A percentile compares a stretch with the other conserved stretches of the same genome.
phyloP scores from a whole-genome alignment of 2,329 filamentous ascomycete genomes.

The Coleophoma cylindrospora region DNA sequence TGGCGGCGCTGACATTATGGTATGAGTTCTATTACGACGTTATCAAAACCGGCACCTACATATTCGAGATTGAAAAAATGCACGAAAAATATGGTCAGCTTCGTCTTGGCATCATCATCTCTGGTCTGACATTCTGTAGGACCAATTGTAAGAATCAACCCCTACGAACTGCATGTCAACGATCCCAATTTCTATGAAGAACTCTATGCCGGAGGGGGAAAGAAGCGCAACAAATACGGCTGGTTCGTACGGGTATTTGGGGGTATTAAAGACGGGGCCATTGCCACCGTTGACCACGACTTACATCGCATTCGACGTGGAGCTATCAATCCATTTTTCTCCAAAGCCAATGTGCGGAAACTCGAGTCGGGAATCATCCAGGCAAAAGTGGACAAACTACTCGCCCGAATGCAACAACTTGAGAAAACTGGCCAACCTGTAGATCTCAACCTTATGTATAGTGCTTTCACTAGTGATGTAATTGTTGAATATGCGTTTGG shows the following conservation, averaged over 20 bases:
- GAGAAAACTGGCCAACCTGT: constrained; percentile 8
- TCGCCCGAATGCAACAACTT: neutral
- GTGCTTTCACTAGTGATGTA: constrained; percentile 23
- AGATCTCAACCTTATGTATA: constrained; percentile 22
- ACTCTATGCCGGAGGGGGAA: constrained; percentile 15
- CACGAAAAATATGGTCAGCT: neutral
- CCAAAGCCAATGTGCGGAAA: neutral
- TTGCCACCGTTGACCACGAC: neutral
- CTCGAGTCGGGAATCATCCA: neutral
- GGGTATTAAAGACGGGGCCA: neutral
- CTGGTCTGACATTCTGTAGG: constrained; percentile 11
- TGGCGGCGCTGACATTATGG: constrained; percentile 12
- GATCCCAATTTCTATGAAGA: constrained; percentile 23
- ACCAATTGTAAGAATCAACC: constrained; percentile 27
- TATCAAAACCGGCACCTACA: neutral
- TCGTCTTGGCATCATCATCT: neutral
- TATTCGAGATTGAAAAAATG: neutral
- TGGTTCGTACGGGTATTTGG: neutral
- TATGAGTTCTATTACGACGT: constrained; percentile 18
- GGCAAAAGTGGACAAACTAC: constrained; percentile 6
- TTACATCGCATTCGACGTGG: neutral
- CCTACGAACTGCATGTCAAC: constrained; percentile 21
- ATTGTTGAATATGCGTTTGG: constrained; percentile 27
- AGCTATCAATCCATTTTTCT: constrained; percentile 1
- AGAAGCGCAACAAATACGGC: constrained; percentile 3